Base-by-base conservation (phyloP, 768 basidiomycete species). In the Xerocomellus amylosporus region DNA sequence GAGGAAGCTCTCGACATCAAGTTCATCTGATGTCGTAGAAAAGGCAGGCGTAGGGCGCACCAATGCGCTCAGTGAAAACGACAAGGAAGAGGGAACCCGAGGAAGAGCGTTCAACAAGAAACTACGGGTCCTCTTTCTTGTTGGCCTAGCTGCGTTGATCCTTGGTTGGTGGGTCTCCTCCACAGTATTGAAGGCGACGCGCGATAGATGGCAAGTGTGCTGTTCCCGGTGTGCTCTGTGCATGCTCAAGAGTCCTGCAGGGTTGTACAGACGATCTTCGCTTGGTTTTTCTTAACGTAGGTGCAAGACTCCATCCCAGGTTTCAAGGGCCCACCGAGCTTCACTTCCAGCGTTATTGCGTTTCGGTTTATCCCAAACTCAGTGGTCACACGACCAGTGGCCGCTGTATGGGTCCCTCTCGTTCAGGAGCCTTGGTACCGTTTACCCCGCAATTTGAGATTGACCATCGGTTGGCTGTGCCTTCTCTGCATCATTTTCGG, bases 111-210 rank as follows among this genome's bases (percentile, higher is more conserved):
- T 54, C n/a, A 38, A 62, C 34, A 61, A 53, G 54, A 70, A 52
- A 52, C 60, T 70, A 50, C 74, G 78, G 13, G 75, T 77, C n/a
- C 72, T 73, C 60, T 65, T 84, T 44, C 73, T 91, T 34, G 70
- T 68, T 44, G 81, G 61, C 15, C 58, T 86, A 1, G 86, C 85
- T 10, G 62, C 76, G 13, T 66, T 85, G 46, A 89, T 93, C 59
- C 74, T 92, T 40, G 90, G 81, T 39, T 93, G 90, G 90, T 93
- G 90, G 90, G 84, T 93, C 34, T 86, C 85, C 55, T 73, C 90
- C 9, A 90, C 82, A 0, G 67, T 90, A 13, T 71, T 93, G 46
- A 61, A 74, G 50, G 83, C 77, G 6, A 92, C 91, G 4, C 82
- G 90, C 48, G 85, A 82, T 69, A 78, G 88, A 74, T 93, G 90